Conservation (phyloP, 768 basidiomycete species). For the Chiua virens region DNA sequence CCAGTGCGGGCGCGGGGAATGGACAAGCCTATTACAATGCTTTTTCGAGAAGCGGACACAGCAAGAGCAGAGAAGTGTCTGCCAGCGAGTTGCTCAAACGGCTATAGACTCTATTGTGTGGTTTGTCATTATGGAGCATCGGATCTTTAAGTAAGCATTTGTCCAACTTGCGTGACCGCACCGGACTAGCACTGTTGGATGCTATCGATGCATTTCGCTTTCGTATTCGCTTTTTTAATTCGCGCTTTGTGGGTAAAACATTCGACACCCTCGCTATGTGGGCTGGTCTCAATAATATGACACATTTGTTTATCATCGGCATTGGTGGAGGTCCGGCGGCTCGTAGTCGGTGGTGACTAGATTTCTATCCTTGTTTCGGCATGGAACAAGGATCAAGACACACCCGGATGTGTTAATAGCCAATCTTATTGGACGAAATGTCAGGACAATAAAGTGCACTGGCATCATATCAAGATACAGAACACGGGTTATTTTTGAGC, state of each 20-base stretch:
- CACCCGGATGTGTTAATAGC: too few relatives aligned
- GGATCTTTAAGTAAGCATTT: not conserved
- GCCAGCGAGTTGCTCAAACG: conserved; percentile 42
- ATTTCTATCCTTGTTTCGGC: too few relatives aligned
- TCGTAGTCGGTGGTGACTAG: too few relatives aligned
- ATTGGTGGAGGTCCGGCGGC: too few relatives aligned
- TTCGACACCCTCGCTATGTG: too few relatives aligned
- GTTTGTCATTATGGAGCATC: not conserved
- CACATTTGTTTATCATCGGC: too few relatives aligned
- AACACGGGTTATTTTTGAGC: too few relatives aligned
- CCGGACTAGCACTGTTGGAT: not conserved
- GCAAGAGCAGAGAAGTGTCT: conserved; percentile 23
- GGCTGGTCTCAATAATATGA: too few relatives aligned
- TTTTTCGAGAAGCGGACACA: conserved; percentile 8
- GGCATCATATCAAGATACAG: too few relatives aligned
- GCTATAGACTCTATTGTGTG: conserved; percentile 9
- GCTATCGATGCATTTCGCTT: conserved; percentile 1
- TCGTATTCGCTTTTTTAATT: not conserved
- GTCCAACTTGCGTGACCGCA: not conserved
- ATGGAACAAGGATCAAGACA: not conserved
- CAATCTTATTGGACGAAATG: too few relatives aligned
- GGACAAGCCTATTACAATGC: conserved; percentile 21
- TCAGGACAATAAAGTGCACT: too few relatives aligned
- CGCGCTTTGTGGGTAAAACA: too few relatives aligned
- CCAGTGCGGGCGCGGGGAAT: conserved; percentile 21